Conservation (phyloP, 371 early-diverging fungal species). For the Amoeboaphelidium protococcarum region DNA sequence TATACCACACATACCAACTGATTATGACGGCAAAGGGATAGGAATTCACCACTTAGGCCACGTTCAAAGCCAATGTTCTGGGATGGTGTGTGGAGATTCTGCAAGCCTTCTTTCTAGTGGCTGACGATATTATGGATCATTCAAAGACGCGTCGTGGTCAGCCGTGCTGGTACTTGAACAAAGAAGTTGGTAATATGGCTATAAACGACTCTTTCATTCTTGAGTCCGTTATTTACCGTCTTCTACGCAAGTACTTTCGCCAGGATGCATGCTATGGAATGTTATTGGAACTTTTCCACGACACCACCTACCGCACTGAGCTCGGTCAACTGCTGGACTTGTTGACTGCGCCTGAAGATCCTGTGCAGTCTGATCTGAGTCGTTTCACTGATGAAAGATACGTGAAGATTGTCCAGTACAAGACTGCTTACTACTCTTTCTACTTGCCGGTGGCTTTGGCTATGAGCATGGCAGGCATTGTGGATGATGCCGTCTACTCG, state of each 20-base stretch:
- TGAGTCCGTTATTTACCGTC: constrained; percentile 60
- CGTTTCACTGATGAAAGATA: constrained; percentile 74
- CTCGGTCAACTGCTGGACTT: constrained; percentile 88
- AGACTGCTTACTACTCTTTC: constrained; percentile 97
- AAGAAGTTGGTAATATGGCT: constrained; percentile 59
- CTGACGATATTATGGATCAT: constrained; percentile 94
- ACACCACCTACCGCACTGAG: constrained; percentile 82
- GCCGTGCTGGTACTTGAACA: constrained; percentile 76
- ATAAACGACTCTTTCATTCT: constrained; percentile 87
- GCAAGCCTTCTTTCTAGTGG: constrained; percentile 87
- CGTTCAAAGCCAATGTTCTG: constrained; percentile 55
- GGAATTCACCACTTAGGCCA: constrained; percentile 42
- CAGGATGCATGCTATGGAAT: constrained; percentile 51
- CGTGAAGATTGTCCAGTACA: constrained; percentile 75
- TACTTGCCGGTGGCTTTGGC: constrained; percentile 88
- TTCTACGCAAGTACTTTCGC: constrained; percentile 75
- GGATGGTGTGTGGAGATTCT: constrained; percentile 91
- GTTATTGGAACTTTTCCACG: constrained; percentile 72
- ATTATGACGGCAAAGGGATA: constrained; percentile 25
- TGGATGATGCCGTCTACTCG: constrained; percentile 39
- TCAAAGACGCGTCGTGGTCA: constrained; percentile 81
- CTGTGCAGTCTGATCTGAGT: constrained; percentile 59
- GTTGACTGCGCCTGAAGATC: constrained; percentile 80
- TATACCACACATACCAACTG: constrained; percentile 55
- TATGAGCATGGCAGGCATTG: constrained; percentile 57